Base-by-base conservation (phyloP, 371 early-diverging fungal genomes). In the Mortierella sp. region DNA sequence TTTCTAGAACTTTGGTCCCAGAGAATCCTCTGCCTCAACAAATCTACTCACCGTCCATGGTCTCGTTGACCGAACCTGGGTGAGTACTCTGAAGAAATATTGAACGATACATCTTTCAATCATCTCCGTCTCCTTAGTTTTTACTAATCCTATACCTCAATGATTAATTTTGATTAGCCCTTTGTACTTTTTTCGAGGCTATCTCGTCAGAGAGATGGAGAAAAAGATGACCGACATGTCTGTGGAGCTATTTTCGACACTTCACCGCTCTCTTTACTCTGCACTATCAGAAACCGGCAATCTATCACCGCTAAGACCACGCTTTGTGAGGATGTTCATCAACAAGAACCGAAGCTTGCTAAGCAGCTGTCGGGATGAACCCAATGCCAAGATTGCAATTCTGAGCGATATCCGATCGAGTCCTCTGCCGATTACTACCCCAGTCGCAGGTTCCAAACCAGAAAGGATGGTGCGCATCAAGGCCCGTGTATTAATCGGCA, bases 301-400 rank as follows among this genome's bases (percentile, higher is more conserved):
- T 7, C 11, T 58, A 4, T 47, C 66, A n/a, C 48, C 28, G 16
- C 50, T 46, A 21, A 26, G n/a, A 29, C 66, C 66, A 18, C 58
- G 67, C 30, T 75, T 75, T 46, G 63, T 28, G 7, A 45, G 75
- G 37, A 43, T 75, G 19, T 75, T 74, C n/a, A 68, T 75, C 56
- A 46, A 48, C 51, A 57, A 56, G 51, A 68, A 62, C 45, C 46
- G 68, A 7, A 47, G 44, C 12, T 11, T 43, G 9, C 25, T 75
- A 26, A 18, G 29, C 57, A 43, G 30, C 15, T 74, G 62, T 53
- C 66, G 74, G 16, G 74, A 75, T 21, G 58, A 67, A 14, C 56
- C 28, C n/a, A 26, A 67, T 12, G 60, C 75, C 16, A 55, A 62
- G 23, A 37, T 75, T 7, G 45, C 70, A 28, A 63, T 74, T 9